These are phyloP conservation scores for Ocimum tenuiflorum DNA, from an alignment of 257 asterid species.

Conservation along the genomic window DNA sequence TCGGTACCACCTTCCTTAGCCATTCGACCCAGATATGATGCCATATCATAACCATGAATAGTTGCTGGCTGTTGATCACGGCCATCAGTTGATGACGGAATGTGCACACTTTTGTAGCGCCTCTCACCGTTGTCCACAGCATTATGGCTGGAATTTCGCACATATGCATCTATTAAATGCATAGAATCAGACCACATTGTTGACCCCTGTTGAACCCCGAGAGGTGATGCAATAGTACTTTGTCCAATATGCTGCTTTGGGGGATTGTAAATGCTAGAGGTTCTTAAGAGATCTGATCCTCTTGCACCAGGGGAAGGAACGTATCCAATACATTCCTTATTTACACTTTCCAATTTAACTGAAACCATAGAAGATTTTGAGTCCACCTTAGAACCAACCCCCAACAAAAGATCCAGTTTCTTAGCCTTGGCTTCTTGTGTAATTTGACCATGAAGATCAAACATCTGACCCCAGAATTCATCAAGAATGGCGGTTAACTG, in stretches of 20 bases:
- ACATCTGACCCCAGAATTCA: conserved; percentile 95
- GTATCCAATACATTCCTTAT: conserved; percentile 45
- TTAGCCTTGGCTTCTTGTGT: conserved; percentile 67
- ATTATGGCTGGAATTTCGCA: conserved; percentile 35
- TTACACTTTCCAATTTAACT: conserved; percentile 41
- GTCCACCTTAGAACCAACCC: conserved; percentile 46
- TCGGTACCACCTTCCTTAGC: conserved; percentile 24
- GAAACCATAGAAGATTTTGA: conserved; percentile 46
- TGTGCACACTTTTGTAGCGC: conserved; percentile 70
- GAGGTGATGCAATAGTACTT: conserved; percentile 43
- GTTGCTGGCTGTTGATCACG: conserved; percentile 83
- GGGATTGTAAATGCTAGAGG: conserved; percentile 39
- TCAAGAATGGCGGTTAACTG: conserved; percentile 60
- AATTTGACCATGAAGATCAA: conserved; percentile 69
- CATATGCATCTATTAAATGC: conserved; percentile 41
- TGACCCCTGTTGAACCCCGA: conserved; percentile 38
- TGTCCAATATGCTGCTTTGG: conserved; percentile 48
- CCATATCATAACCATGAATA: conserved; percentile 63
- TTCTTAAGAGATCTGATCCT: conserved; percentile 47
- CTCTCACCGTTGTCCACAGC: conserved; percentile 59
- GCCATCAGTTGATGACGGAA: conserved; percentile 59
- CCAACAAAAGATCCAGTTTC: conserved; percentile 63
- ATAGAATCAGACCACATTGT: conserved; percentile 39
- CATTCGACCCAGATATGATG: conserved; percentile 38
- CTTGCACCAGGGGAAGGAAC: conserved; percentile 44